These are phyloP conservation scores for Vachellia pachyceras DNA, from an alignment of 306 rosid genomes.

Conservation along the genomic window DNA sequence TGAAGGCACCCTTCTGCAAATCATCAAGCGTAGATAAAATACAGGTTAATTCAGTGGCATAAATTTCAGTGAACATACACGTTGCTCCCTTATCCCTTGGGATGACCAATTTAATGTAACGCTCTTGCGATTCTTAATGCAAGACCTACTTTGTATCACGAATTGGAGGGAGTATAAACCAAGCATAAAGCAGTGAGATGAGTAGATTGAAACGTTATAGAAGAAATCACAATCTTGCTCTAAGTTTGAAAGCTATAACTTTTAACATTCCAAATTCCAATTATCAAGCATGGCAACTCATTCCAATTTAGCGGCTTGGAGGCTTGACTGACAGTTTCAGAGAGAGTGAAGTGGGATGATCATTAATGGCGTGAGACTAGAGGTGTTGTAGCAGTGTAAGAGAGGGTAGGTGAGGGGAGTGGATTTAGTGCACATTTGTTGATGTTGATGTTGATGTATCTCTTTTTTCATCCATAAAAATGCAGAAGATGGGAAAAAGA, in stretches of 20 bases:
- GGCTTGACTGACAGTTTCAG: neutral
- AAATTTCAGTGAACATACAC: slow-evolving; percentile 17
- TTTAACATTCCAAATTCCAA: neutral
- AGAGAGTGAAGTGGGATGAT: neutral
- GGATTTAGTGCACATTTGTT: neutral
- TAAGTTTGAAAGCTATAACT: neutral
- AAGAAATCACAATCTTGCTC: neutral
- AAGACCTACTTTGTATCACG: too few relatives aligned
- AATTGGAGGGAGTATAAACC: neutral
- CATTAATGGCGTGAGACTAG: neutral
- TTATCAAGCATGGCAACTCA: slow-evolving; percentile 3
- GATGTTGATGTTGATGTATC: too few relatives aligned
- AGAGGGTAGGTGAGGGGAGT: too few relatives aligned
- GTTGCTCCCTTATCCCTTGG: neutral
- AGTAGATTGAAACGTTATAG: neutral
- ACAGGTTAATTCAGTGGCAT: slow-evolving; percentile 20
- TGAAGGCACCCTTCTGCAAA: slow-evolving; percentile 95
- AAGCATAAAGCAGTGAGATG: neutral
- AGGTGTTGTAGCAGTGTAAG: neutral
- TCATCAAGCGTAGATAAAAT: slow-evolving; percentile 38
- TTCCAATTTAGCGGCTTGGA: slow-evolving; percentile 5
- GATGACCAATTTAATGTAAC: neutral
- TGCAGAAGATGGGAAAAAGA: neutral
- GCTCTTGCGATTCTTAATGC: too few relatives aligned
- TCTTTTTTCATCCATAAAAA: too few relatives aligned